A percentile compares a stretch with the other conserved stretches of the same genome.
These are phyloP conservation scores for Colletotrichum agaves DNA, from an alignment of 2,329 filamentous ascomycete species.

Conservation along the genomic window DNA sequence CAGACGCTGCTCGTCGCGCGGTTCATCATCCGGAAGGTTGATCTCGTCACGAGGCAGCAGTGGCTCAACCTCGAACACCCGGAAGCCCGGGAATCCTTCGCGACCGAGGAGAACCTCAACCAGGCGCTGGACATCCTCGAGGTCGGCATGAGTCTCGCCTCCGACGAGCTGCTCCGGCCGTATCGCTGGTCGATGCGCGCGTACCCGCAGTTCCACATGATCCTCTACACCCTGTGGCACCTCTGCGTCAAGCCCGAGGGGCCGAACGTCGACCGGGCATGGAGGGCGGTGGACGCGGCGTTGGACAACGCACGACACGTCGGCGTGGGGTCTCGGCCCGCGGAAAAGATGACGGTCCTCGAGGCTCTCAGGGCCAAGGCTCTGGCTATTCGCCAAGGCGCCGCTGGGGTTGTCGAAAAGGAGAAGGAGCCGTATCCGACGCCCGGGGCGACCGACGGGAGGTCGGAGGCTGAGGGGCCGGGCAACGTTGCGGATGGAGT, in stretches of 20 bases:
- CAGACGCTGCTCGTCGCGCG: slow-evolving; percentile 44
- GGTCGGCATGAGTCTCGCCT: slow-evolving; percentile 42
- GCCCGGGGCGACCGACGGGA: slow-evolving; percentile 3
- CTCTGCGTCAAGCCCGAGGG: slow-evolving; percentile 52
- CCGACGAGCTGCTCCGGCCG: slow-evolving; percentile 50
- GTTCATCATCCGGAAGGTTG: slow-evolving; percentile 48
- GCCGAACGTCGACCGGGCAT: slow-evolving; percentile 45
- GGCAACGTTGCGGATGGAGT: background rate
- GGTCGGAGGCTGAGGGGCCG: background rate
- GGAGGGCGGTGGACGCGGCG: slow-evolving; percentile 42
- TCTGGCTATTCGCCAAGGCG: slow-evolving; percentile 37
- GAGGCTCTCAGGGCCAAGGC: slow-evolving; percentile 47
- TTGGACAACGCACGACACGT: slow-evolving; percentile 7
- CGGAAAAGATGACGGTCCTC: slow-evolving; percentile 46
- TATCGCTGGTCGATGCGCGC: slow-evolving; percentile 52
- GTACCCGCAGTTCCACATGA: slow-evolving; percentile 55
- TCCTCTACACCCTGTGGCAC: slow-evolving; percentile 57
- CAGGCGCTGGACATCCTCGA: slow-evolving; percentile 50
- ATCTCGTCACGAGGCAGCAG: slow-evolving; percentile 47
- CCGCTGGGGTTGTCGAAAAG: background rate
- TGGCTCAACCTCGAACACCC: slow-evolving; percentile 40
- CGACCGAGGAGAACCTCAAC: slow-evolving; percentile 47
- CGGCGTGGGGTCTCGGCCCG: slow-evolving; percentile 37
- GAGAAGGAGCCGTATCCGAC: slow-evolving; percentile 17
- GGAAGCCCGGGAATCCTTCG: slow-evolving; percentile 37